Percentiles rank a stretch among this genome's conserved stretches.
Conservation (phyloP, 208 protist genomes). For the Leishmania mexicana region DNA sequence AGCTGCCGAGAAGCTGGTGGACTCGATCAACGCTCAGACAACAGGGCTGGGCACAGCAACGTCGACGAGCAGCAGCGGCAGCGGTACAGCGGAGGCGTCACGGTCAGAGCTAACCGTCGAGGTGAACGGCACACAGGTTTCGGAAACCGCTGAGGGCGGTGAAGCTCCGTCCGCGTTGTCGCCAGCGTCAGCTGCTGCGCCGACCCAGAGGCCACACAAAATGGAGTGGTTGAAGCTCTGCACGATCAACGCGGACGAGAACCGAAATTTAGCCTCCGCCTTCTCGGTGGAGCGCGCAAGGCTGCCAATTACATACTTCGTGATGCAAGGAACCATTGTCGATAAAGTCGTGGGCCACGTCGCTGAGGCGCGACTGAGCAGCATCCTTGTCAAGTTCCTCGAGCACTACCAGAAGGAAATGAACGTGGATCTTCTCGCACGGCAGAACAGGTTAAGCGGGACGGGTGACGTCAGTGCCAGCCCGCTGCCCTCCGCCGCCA, state of each 20-base stretch:
- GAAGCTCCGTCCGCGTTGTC: neutral
- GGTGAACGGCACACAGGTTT: neutral
- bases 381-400: slow-evolving; percentile 81
- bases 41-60: slow-evolving; percentile 10
- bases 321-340: slow-evolving; percentile 90
- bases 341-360: slow-evolving; percentile 78
- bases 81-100: no score
- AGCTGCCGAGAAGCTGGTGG: slow-evolving; percentile 67
- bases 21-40: slow-evolving; percentile 70
- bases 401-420: slow-evolving; percentile 88
- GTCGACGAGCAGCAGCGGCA: neutral
- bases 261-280: slow-evolving; percentile 84
- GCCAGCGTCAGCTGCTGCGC: neutral
- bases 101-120: neutral
- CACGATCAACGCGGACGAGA: slow-evolving; percentile 87
- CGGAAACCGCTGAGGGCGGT: neutral
- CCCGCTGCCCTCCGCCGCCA: slow-evolving; percentile 68
- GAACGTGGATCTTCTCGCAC: slow-evolving; percentile 78
- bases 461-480: slow-evolving; percentile 4
- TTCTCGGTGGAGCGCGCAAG: slow-evolving; percentile 87
- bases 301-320: slow-evolving; percentile 87
- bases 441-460: slow-evolving; percentile 12
- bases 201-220: neutral
- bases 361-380: slow-evolving; percentile 51
- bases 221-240: slow-evolving; percentile 83